These are phyloP conservation scores for Ramichloridium luteum DNA, from an alignment of 2,329 filamentous ascomycete genomes.

Conservation along the genomic window DNA sequence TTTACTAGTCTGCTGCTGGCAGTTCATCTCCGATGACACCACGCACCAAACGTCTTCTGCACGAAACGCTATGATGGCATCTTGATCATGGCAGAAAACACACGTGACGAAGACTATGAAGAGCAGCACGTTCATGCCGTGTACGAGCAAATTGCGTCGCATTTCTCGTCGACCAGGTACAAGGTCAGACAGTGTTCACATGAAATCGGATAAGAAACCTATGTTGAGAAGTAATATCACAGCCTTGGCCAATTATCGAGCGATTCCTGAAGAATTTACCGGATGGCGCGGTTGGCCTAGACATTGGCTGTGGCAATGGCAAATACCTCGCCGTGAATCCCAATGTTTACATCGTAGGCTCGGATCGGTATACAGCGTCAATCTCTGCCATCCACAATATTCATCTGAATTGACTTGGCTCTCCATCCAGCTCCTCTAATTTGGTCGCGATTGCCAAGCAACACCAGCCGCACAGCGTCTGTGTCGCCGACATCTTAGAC, in stretches of 20 bases:
- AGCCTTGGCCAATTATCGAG: conserved; percentile 88
- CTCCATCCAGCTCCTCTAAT: conserved; percentile 46
- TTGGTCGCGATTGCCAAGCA: conserved; percentile 46
- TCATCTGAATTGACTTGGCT: not conserved
- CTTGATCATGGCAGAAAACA: not conserved
- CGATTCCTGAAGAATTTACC: conserved; percentile 56
- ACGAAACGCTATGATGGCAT: no score
- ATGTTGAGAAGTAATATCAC: conserved; percentile 8
- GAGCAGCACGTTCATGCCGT: conserved; percentile 78
- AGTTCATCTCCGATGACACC: no score
- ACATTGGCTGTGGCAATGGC: conserved; percentile 92
- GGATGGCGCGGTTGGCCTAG: conserved; percentile 67
- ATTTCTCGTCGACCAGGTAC: conserved; percentile 69
- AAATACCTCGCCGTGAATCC: conserved; percentile 81
- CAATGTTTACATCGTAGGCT: conserved; percentile 66
- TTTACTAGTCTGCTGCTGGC: no score
- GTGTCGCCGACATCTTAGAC: conserved; percentile 72
- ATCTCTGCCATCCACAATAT: conserved; percentile 1
- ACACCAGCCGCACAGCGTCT: conserved; percentile 50
- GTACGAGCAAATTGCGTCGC: conserved; percentile 75
- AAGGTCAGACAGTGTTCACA: conserved; percentile 37
- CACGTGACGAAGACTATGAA: conserved; percentile 54
- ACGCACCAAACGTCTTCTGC: no score
- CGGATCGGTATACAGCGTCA: conserved; percentile 56
- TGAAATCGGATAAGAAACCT: conserved; percentile 8